phyloP scores from a whole-genome alignment of 257 asterid genomes.

The Paraleonurus japonicus region DNA sequence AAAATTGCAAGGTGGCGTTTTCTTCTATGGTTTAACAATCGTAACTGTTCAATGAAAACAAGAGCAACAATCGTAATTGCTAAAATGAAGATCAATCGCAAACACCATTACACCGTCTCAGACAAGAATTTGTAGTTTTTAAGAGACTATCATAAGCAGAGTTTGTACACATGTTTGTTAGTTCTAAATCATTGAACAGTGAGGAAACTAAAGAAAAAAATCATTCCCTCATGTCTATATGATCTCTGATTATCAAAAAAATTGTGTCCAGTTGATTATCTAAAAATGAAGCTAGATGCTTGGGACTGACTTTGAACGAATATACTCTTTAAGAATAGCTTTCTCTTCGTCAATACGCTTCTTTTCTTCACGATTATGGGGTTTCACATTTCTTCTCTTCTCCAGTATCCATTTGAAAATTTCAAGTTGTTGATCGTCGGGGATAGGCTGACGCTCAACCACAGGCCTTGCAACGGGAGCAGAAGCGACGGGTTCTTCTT shows the following conservation, averaged over 20 bases:
- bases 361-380: conserved; percentile 52
- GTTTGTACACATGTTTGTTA: not conserved
- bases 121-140: too few species aligned
- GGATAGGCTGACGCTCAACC: conserved; percentile 45
- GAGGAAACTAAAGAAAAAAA: not conserved
- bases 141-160: not conserved
- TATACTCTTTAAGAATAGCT: conserved; percentile 60
- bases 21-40: too few species aligned
- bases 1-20: too few species aligned
- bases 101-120: too few species aligned
- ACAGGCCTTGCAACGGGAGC: conserved; percentile 42
- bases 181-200: not conserved
- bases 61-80: too few species aligned
- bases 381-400: conserved; percentile 64
- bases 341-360: conserved; percentile 56
- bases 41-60: too few species aligned
- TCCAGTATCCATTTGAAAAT: conserved; percentile 70
- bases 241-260: not conserved
- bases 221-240: not conserved
- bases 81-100: too few species aligned
- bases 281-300: conserved; percentile 28
- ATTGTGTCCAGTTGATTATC: not conserved
- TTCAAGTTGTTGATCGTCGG: conserved; percentile 58
- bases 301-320: conserved; percentile 48
- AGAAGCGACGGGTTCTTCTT: conserved; percentile 34